phyloP scores from a whole-genome alignment of 768 basidiomycete species.

The Podaxis pistillaris region DNA sequence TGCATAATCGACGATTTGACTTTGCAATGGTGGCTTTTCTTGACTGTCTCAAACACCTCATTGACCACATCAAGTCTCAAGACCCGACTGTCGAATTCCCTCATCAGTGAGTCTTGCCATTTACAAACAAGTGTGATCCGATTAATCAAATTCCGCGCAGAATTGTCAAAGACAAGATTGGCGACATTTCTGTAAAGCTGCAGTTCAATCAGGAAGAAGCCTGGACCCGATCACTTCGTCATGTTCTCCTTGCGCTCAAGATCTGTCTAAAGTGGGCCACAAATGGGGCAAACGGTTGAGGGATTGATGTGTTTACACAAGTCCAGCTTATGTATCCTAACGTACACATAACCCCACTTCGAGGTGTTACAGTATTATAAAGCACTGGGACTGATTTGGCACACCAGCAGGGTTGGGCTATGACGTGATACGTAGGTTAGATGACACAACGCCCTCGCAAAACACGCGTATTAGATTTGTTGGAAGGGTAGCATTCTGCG shows the following conservation, averaged over 20 bases:
- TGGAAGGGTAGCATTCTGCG: neutral
- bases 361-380: neutral
- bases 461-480: neutral
- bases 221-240: constrained; percentile 92
- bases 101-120: constrained; percentile 66
- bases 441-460: constrained; percentile 18
- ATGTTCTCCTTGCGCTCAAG: constrained; percentile 87
- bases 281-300: constrained; percentile 66
- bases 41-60: constrained; percentile 89
- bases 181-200: constrained; percentile 89
- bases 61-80: constrained; percentile 79
- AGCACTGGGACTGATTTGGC: constrained; percentile 5
- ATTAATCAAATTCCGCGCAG: constrained; percentile 35
- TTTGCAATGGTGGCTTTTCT: constrained; percentile 95
- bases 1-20: constrained; percentile 96
- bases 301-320: neutral
- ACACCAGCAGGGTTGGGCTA: constrained; percentile 1
- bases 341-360: no score
- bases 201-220: constrained; percentile 95
- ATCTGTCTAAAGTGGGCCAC: constrained; percentile 87
- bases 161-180: constrained; percentile 92
- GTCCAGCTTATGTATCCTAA: neutral
- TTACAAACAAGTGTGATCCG: constrained; percentile 13
- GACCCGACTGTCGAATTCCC: constrained; percentile 76
- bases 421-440: constrained; percentile 25